These are phyloP conservation scores for Trichophyton simii DNA, from an alignment of 2,329 filamentous ascomycete species.

Conservation along the genomic window DNA sequence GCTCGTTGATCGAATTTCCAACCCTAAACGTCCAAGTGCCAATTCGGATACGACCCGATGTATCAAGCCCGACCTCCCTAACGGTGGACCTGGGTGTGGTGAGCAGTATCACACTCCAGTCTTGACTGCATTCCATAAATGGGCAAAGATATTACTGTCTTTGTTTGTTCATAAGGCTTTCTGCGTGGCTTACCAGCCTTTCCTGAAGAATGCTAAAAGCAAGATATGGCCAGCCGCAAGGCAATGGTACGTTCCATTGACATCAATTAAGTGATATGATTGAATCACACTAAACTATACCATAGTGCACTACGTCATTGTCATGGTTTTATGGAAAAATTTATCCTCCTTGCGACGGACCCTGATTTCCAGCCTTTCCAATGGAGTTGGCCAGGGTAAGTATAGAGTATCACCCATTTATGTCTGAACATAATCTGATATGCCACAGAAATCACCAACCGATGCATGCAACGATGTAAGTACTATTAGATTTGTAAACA, in stretches of 20 bases:
- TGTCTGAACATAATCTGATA: conserved; percentile 11
- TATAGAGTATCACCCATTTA: not conserved
- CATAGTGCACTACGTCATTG: conserved; percentile 34
- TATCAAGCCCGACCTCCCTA: conserved; percentile 23
- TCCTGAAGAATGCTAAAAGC: conserved; percentile 37
- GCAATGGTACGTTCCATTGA: conserved; percentile 25
- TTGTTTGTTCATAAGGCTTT: conserved; percentile 37
- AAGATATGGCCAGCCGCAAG: conserved; percentile 36
- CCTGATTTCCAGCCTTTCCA: conserved; percentile 37
- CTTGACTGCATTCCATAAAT: conserved; percentile 35
- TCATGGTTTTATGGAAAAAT: conserved; percentile 39
- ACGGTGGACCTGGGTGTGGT: conserved; percentile 26
- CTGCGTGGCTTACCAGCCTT: conserved; percentile 37
- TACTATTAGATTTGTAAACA: not conserved
- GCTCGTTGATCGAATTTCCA: conserved; percentile 33
- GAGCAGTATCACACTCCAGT: conserved; percentile 35
- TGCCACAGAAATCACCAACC: conserved; percentile 28
- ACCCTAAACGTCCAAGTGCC: conserved; percentile 5
- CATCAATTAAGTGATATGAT: not conserved
- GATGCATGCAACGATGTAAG: conserved; percentile 33
- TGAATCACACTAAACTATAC: not conserved
- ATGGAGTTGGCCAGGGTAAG: conserved; percentile 37
- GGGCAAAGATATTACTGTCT: conserved; percentile 33
- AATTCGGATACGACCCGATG: conserved; percentile 13
- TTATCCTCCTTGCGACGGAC: conserved; percentile 36